Evolutionary conservation across 495 filamentous ascomycete species (phyloP).

Genomic region (Xylaria flabelliformis): DNA sequence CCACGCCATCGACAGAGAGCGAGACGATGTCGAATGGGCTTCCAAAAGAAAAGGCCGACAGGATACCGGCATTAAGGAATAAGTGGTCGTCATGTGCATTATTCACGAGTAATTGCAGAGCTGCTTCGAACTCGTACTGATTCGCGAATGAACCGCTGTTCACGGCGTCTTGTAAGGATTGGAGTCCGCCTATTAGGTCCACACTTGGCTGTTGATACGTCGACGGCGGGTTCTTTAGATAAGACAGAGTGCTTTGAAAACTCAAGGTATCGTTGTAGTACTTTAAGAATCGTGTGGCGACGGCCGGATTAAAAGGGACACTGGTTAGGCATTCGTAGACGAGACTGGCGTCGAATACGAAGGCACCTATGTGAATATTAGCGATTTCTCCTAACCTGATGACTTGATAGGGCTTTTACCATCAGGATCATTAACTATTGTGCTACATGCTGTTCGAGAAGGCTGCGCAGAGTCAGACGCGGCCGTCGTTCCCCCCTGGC

Average conservation of each 20-base stretch:
- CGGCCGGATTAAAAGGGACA: constrained; percentile 61
- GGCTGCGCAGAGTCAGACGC: neutral
- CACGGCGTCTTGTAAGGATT: constrained; percentile 50
- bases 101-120: constrained; percentile 51
- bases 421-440: constrained; percentile 1
- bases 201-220: constrained; percentile 61
- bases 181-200: constrained; percentile 57
- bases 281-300: constrained; percentile 56
- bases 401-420: neutral
- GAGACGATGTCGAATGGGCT: constrained; percentile 53
- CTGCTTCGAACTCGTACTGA: constrained; percentile 60
- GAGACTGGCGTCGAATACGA: constrained; percentile 45
- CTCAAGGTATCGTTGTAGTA: constrained; percentile 64
- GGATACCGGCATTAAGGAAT: constrained; percentile 47
- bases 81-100: constrained; percentile 57
- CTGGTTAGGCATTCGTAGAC: constrained; percentile 61
- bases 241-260: constrained; percentile 62
- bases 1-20: constrained; percentile 56
- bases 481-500: neutral
- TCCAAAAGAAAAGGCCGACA: constrained; percentile 54
- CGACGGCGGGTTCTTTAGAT: constrained; percentile 61
- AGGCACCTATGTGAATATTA: constrained; percentile 6
- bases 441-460: neutral
- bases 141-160: constrained; percentile 47
- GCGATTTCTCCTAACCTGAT: neutral